Evolutionary conservation across 2,329 filamentous ascomycete species (phyloP).

Genomic region (Camillea tinctor): DNA sequence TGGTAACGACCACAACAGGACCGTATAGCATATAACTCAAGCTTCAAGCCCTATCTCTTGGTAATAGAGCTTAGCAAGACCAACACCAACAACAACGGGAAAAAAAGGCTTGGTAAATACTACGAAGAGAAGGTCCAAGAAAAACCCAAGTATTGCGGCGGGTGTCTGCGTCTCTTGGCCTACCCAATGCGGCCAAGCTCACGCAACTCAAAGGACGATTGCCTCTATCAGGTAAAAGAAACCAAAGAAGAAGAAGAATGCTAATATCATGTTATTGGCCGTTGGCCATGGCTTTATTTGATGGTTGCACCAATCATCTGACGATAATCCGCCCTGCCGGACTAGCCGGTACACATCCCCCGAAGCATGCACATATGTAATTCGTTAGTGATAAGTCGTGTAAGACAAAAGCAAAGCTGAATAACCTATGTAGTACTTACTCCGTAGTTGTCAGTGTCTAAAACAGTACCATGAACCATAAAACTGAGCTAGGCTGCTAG

Average conservation of each 20-base stretch:
- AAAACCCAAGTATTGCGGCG: neutral
- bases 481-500: too few species aligned
- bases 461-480: too few species aligned
- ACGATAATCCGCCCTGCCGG: neutral
- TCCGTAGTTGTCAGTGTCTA: too few species aligned
- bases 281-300: neutral
- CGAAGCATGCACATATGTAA: too few species aligned
- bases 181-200: neutral
- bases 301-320: neutral
- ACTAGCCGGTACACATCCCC: neutral
- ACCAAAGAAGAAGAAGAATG: neutral
- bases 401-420: too few species aligned
- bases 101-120: neutral
- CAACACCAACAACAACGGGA: too few species aligned
- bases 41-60: neutral
- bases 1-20: neutral
- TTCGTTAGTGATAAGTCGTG: too few species aligned
- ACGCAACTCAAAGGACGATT: neutral
- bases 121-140: neutral
- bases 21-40: neutral
- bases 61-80: neutral
- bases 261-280: too few species aligned
- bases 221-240: neutral
- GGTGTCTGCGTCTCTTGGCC: neutral
- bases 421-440: too few species aligned